These are phyloP conservation scores for Alternaria triticina DNA, from an alignment of 2,329 filamentous ascomycete genomes.

Conservation along the genomic window DNA sequence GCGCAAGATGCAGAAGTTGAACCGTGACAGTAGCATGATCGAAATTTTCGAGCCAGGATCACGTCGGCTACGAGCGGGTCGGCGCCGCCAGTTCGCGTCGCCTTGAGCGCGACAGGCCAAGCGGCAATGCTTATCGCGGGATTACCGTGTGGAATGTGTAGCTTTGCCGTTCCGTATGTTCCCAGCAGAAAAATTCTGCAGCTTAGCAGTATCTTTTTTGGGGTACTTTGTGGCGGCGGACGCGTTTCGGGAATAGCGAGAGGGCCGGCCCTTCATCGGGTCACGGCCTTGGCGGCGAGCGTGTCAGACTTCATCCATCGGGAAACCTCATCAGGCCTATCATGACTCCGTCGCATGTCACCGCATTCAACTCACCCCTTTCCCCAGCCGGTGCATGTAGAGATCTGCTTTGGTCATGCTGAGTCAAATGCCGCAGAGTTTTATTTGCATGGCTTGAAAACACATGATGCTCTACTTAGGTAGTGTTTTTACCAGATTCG, in stretches of 20 bases:
- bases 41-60: conserved; percentile 33
- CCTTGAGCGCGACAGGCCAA: conserved; percentile 13
- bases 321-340: conserved; percentile 6
- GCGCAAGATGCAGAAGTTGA: conserved; percentile 23
- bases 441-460: not conserved
- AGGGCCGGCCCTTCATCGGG: conserved; percentile 37
- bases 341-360: not conserved
- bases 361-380: not conserved
- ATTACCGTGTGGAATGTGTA: conserved; percentile 8
- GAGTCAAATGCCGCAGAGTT: not conserved
- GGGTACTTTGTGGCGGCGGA: conserved; percentile 22
- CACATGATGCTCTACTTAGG: not conserved
- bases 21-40: conserved; percentile 27
- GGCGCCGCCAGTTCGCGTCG: conserved; percentile 16
- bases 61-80: conserved; percentile 34
- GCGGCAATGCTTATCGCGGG: conserved; percentile 1
- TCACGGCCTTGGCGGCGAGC: conserved; percentile 19
- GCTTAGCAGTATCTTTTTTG: conserved; percentile 18
- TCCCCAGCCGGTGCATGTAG: not conserved
- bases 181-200: conserved; percentile 36
- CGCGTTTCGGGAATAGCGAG: conserved; percentile 16
- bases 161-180: conserved; percentile 15
- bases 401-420: not conserved
- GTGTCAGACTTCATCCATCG: conserved; percentile 4
- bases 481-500: not conserved